A percentile compares a stretch with the other conserved stretches of the same genome.
Conservation (phyloP, 2,329 filamentous ascomycete genomes). For the Trichoderma polysporum region DNA sequence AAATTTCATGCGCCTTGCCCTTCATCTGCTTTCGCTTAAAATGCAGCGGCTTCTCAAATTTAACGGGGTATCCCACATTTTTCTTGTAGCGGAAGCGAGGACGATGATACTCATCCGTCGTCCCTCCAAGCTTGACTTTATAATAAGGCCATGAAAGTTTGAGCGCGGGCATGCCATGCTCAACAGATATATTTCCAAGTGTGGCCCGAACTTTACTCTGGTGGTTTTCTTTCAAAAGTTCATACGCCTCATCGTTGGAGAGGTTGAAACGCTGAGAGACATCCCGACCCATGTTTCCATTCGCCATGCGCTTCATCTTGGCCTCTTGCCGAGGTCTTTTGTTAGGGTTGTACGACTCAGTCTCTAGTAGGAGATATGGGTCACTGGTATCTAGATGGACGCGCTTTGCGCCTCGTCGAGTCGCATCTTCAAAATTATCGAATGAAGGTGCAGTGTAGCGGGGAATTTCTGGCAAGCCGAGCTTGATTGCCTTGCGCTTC, state of each 20-base stretch:
- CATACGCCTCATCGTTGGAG: constrained; percentile 94
- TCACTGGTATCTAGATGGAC: constrained; percentile 87
- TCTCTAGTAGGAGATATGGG: constrained; percentile 79
- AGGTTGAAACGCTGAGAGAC: constrained; percentile 86
- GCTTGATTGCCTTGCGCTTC: constrained; percentile 64
- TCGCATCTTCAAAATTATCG: constrained; percentile 75
- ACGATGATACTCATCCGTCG: constrained; percentile 78
- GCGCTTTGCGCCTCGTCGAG: constrained; percentile 70
- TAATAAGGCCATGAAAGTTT: constrained; percentile 96
- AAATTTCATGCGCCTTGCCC: constrained; percentile 76
- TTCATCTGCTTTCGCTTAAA: constrained; percentile 82
- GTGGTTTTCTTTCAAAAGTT: constrained; percentile 93
- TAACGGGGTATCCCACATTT: constrained; percentile 65
- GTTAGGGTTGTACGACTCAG: constrained; percentile 62
- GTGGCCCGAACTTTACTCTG: constrained; percentile 94
- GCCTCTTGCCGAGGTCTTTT: constrained; percentile 58
- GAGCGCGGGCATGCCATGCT: constrained; percentile 89
- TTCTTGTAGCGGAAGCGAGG: constrained; percentile 73
- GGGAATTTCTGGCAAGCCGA: constrained; percentile 58
- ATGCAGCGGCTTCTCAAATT: constrained; percentile 68
- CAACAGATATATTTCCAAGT: constrained; percentile 85
- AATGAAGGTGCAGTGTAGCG: constrained; percentile 68
- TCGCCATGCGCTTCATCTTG: constrained; percentile 65
- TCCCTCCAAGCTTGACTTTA: constrained; percentile 76
- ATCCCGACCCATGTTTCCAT: constrained; percentile 68